Evolutionary conservation across 352 stramenopile genomes (phyloP).

Genomic region (Globisporangium mamillatum): DNA sequence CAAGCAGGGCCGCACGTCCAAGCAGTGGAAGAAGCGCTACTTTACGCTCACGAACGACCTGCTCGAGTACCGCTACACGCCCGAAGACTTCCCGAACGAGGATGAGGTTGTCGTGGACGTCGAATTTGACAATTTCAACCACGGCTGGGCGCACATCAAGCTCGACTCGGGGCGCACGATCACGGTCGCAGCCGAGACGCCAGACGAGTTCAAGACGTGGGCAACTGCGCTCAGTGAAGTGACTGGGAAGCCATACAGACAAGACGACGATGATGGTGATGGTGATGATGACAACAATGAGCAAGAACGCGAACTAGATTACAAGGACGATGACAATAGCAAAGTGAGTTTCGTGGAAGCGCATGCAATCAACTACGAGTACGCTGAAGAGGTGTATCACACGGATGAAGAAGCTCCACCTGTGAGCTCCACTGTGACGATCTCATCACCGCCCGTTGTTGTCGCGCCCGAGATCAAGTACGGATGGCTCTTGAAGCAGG

Average conservation of each 20-base stretch:
- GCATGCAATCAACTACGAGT: neutral
- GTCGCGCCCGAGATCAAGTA: slow-evolving; percentile 25
- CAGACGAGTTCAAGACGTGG: slow-evolving; percentile 50
- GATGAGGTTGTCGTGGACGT: slow-evolving; percentile 54
- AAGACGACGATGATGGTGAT: neutral
- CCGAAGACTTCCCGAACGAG: slow-evolving; percentile 42
- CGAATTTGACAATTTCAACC: slow-evolving; percentile 31
- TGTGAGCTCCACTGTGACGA: neutral
- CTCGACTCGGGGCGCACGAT: slow-evolving; percentile 52
- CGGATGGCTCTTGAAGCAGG: slow-evolving; percentile 68
- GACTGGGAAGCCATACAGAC: slow-evolving; percentile 25
- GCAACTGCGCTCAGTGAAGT: slow-evolving; percentile 45
- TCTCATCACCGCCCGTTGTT: neutral
- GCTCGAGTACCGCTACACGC: slow-evolving; percentile 61
- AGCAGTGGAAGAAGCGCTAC: slow-evolving; percentile 61
- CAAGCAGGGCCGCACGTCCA: slow-evolving; percentile 42
- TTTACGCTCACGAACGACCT: slow-evolving; percentile 55
- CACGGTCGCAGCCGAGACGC: slow-evolving; percentile 43
- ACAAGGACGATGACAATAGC: neutral
- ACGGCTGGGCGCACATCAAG: slow-evolving; percentile 41
- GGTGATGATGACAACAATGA: neutral
- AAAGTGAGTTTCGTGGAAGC: neutral
- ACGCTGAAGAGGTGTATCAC: neutral
- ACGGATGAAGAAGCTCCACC: neutral
- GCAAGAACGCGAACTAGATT: neutral